phyloP scores from a whole-genome alignment of 2,329 filamentous ascomycete species.

The Metarhizium humberi region DNA sequence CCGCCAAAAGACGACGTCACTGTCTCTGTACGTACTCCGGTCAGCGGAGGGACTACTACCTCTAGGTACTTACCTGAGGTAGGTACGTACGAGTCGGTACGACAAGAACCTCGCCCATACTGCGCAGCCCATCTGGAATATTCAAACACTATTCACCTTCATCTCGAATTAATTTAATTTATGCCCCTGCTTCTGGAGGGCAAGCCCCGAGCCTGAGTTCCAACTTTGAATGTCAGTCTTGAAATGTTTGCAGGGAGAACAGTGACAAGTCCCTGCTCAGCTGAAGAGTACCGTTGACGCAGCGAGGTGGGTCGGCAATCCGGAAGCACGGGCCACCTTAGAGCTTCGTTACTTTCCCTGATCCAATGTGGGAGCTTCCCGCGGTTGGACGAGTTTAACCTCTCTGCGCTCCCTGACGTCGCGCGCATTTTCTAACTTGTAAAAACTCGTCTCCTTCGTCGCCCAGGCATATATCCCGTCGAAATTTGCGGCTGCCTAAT shows the following conservation, averaged over 20 bases:
- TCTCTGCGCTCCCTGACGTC: neutral
- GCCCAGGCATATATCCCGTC: neutral
- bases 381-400: neutral
- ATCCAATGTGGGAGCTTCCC: constrained; percentile 1
- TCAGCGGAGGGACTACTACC: too few species aligned
- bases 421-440: neutral
- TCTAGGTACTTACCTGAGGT: too few species aligned
- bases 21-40: too few species aligned
- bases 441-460: neutral
- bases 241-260: neutral
- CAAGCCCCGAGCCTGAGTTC: neutral
- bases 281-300: neutral
- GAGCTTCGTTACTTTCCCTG: neutral
- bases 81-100: too few species aligned
- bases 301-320: neutral
- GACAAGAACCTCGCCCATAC: too few species aligned
- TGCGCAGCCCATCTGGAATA: too few species aligned
- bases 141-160: too few species aligned
- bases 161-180: too few species aligned
- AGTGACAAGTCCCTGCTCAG: neutral
- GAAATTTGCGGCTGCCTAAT: neutral
- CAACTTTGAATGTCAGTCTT: too few species aligned
- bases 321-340: neutral
- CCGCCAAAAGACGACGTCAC: neutral
- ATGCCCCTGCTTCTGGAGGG: neutral